Evolutionary conservation across 768 basidiomycete genomes (phyloP), one percentile per base, ranked within the genome.

Genomic region (Cystofilobasidium bisporidii): DNA sequence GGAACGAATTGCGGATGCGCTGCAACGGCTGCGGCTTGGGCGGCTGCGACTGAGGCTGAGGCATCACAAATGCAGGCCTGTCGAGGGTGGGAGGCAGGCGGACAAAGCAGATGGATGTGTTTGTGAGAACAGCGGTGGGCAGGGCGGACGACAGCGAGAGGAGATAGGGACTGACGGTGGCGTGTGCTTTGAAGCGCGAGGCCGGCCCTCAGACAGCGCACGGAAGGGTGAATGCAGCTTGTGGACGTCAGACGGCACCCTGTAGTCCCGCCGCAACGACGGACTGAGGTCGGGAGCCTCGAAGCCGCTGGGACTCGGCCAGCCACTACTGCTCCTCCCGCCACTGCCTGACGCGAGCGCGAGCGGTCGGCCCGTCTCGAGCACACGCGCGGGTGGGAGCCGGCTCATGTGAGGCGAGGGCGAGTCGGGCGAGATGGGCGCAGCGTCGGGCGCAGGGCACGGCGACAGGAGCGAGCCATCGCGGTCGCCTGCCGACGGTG

Each of bases 361-460:
- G 50, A 28, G 50, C 24, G 48, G n/a, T n/a, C 50, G 50, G 28
- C 28, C 53, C 15, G 53, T 32, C 30, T 56, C 53, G 53, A 56
- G 53, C 30, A 30, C 4, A 30, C 17, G 53, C 3, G 17, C 9
- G 28, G 28, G 28, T 11, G 53, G 53, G 12, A 56, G 53, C 12
- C 5, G 26, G 53, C 14, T 32, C 8, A 3, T 32, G 53, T 32
- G 30, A 5, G 53, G 53, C 53, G 53, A 56, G 18, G 53, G 53
- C 28, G 53, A 56, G 30, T 28, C 53, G 28, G 53, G 53, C 53
- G 53, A 56, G 3, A 56, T 32, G 10, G 53, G 53, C 26, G 28
- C 15, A 9, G 5, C 53, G 28, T 30, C 30, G 18, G 30, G 9
- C 28, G 28, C 28, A 1, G 53, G 3, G 2, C 28, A 32, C 14